Base-by-base conservation (phyloP, 805 yeast genomes). In the Sugiyamaella marilandica region DNA sequence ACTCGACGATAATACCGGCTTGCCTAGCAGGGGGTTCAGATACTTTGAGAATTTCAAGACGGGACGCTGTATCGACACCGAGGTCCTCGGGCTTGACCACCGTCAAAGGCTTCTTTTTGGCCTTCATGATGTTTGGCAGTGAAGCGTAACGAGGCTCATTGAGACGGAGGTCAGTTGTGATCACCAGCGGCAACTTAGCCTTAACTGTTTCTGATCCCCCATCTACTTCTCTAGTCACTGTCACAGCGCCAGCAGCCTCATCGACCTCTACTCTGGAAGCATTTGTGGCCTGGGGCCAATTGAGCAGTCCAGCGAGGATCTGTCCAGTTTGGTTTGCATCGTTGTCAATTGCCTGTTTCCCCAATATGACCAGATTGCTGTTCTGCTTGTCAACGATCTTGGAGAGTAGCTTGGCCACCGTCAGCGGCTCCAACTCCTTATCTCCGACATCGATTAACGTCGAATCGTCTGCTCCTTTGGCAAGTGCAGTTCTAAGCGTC, bases 221-320 rank as follows among this genome's bases (percentile, higher is more conserved):
- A 68, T 94, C 99, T 47, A 92, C 82, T 74, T 94, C 99, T 65
- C 97, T 80, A 44, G 92, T 86, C 26, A 94, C 95, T 32, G 79
- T 78, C 18, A 85, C 79, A 19, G 69, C 74, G 49, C 74, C 74
- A 48, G 78, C 82, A 18, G 87, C 67, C 41, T 77, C 84, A 41
- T 78, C 82, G 18, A 89, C 68, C 41, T 77, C 85, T 35, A 92
- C 92, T 67, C 87, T 85, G 45, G 94, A 85, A 5, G 97, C 97
- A 65, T 89, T 87, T 33, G 97, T 92, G 33, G 96, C 97, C 64
- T 91, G 97, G 16, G 97, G 95, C 98, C 98, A 92, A 64, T 83
- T 81, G 70, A 92, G 78, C 55, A 92, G 73, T 9, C 96, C 97
- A 1, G 97, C 98, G 51, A 94, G 79, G 83, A 94, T 89, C 70